A percentile compares a stretch with the other conserved stretches of the same genome.
phyloP scores from a whole-genome alignment of 345 rosid genomes.

The Ceriops zippeliana region DNA sequence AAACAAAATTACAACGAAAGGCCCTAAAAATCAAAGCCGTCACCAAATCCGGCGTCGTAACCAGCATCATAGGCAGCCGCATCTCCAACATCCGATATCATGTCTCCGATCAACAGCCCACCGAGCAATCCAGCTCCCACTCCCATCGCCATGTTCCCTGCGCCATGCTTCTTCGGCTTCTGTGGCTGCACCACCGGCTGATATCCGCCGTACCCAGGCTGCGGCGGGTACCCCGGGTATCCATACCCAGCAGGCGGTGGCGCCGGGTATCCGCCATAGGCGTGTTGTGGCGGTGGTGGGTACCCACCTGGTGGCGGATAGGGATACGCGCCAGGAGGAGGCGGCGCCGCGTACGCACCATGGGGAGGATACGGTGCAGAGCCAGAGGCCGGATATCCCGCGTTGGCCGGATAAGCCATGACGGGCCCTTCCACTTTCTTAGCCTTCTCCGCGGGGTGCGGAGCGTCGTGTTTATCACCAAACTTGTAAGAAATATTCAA shows the following conservation, averaged over 20 bases:
- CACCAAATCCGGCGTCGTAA: slow-evolving; percentile 17
- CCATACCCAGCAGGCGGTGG: slow-evolving; percentile 28
- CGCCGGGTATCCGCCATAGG: slow-evolving; percentile 19
- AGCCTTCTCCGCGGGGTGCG: slow-evolving; percentile 3
- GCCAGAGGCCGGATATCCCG: slow-evolving; percentile 21
- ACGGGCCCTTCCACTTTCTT: slow-evolving; percentile 17
- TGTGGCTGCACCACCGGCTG: slow-evolving; percentile 21
- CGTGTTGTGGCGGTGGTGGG: slow-evolving; percentile 17
- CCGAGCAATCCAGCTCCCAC: slow-evolving; percentile 35
- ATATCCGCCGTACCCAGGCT: slow-evolving; percentile 21
- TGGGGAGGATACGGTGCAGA: slow-evolving; percentile 12
- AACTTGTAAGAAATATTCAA: slow-evolving; percentile 38
- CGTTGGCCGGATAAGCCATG: slow-evolving; percentile 29
- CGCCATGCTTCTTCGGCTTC: slow-evolving; percentile 14
- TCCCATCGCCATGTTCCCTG: slow-evolving; percentile 27
- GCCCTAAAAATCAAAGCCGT: slow-evolving; percentile 20
- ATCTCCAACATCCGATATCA: slow-evolving; percentile 25
- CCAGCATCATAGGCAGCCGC: slow-evolving; percentile 18
- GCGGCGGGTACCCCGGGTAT: slow-evolving; percentile 15
- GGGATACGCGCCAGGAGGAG: slow-evolving; percentile 16
- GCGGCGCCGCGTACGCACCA: slow-evolving; percentile 1
- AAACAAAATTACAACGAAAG: too few species aligned
- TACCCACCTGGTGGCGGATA: slow-evolving; percentile 32
- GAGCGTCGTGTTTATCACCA: slow-evolving; percentile 31
- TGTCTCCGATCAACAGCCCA: slow-evolving; percentile 32